Conservation (phyloP, 768 basidiomycete genomes). For the Tricholoma furcatifolium region DNA sequence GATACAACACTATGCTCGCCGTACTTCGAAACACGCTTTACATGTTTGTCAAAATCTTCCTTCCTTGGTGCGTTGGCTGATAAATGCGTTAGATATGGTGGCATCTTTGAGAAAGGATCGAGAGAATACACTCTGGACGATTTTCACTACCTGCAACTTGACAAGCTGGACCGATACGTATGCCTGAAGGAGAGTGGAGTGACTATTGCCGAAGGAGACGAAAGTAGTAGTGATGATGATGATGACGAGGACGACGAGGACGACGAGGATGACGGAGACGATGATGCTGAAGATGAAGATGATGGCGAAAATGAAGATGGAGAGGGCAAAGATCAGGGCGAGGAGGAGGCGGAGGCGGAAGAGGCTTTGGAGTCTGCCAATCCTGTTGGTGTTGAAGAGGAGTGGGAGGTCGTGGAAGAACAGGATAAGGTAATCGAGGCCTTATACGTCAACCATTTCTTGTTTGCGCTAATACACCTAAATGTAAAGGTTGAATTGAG, state of each 20-base stretch:
- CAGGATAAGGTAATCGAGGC: constrained; percentile 5
- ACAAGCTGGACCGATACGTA: constrained; percentile 77
- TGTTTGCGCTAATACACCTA: too few relatives aligned
- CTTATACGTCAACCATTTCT: background rate
- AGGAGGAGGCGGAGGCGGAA: constrained; percentile 19
- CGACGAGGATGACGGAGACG: constrained; percentile 53
- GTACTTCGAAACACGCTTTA: constrained; percentile 83
- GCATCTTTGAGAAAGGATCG: constrained; percentile 80
- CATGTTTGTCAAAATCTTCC: constrained; percentile 51
- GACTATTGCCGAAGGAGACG: constrained; percentile 59
- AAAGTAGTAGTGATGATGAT: constrained; percentile 60
- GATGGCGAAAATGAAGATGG: constrained; percentile 39
- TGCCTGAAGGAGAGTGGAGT: constrained; percentile 72
- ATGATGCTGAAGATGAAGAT: constrained; percentile 40
- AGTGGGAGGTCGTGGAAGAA: constrained; percentile 7
- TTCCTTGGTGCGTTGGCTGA: background rate
- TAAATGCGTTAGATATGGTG: constrained; percentile 68
- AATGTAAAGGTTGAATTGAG: constrained; percentile 29
- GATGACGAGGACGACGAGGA: constrained; percentile 59
- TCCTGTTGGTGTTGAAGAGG: constrained; percentile 12
- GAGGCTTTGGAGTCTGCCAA: constrained; percentile 33
- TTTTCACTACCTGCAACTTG: constrained; percentile 76
- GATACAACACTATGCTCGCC: constrained; percentile 89
- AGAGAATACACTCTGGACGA: constrained; percentile 90
- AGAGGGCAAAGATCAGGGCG: constrained; percentile 24